Base-by-base conservation (phyloP, 1,284 basidiomycete species). In the Cystobasidium sp. region DNA sequence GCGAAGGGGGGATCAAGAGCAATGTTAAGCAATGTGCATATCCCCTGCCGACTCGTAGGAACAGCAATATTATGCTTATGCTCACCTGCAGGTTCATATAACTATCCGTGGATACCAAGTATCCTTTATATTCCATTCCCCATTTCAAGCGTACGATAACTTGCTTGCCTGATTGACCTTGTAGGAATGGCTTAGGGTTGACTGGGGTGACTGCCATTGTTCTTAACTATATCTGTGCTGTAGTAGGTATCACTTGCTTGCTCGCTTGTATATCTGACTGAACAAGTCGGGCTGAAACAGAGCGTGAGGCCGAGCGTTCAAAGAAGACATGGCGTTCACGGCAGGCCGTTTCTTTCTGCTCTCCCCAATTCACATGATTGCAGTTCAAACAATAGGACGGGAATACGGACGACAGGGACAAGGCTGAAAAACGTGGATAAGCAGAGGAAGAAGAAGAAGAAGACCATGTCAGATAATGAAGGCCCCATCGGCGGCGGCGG, bases 111-210 rank as follows among this genome's bases (percentile, higher is more conserved):
- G 93, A 96, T 78, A 99, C 96, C 76, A 99, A 87, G 85, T 96
- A 99, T 62, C 97, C 96, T 86, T 95, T 97, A 87, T 99, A 99
- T 83, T 98, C 95, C 77, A 98, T 87, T 76, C 97, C 97, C 97
- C 97, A 99, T 86, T 99, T 99, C 82, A 99, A 88, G 76, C 90
- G 88, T 75, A 99, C 95, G 53, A 75, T 91, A 64, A 98, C 93
- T 58, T 91, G 91, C 87, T 99, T 98, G 80, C 97, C 97, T 37
- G 96, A 98, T 80, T 98, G 89, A 83, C 97, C 93, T 85, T 98
- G 94, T 80, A 99, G 88, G 85, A 99, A 99, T 8, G 97, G 97
- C 85, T 98, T 98, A 20, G 97, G 96, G 84, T 99, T 99, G 80
- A 98, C 93, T 77, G 95, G 95, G 18, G 67, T 69, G 49, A 69